These are phyloP conservation scores for Solanum lycopersicoides DNA, from an alignment of 257 asterid species.

Conservation along the genomic window DNA sequence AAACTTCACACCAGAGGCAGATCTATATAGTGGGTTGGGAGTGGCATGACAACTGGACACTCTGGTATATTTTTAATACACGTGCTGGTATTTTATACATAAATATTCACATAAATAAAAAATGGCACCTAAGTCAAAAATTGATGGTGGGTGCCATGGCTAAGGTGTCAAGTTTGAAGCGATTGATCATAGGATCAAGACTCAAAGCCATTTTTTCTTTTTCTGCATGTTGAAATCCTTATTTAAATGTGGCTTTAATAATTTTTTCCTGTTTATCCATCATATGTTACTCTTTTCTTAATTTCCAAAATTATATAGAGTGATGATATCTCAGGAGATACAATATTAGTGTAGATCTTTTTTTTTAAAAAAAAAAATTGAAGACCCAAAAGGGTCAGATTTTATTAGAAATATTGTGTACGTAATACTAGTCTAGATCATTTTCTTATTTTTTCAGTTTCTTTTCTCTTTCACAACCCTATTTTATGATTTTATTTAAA, in stretches of 20 bases:
- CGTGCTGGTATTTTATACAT: not conserved
- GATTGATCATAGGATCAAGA: not conserved
- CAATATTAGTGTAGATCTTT: not conserved
- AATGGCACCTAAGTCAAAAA: not conserved
- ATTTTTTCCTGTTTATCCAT: not conserved
- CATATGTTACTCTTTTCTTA: not conserved
- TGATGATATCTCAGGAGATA: not conserved
- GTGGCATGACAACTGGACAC: not conserved
- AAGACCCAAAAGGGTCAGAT: not conserved
- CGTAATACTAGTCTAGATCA: not conserved
- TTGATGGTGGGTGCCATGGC: not conserved
- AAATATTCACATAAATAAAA: not conserved
- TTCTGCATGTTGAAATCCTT: not conserved
- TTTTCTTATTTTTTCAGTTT: not conserved
- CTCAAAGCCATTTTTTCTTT: not conserved
- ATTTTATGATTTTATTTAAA: not conserved
- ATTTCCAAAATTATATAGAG: not conserved
- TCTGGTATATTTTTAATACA: not conserved
- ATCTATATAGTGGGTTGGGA: not conserved
- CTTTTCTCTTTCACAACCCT: not conserved
- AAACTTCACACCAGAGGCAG: not conserved
- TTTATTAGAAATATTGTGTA: not conserved
- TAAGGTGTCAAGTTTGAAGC: not conserved
- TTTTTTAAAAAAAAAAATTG: not conserved
- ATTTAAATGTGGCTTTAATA: not conserved